phyloP scores from a whole-genome alignment of 371 early-diverging fungal genomes.

The Mucor irregularis region DNA sequence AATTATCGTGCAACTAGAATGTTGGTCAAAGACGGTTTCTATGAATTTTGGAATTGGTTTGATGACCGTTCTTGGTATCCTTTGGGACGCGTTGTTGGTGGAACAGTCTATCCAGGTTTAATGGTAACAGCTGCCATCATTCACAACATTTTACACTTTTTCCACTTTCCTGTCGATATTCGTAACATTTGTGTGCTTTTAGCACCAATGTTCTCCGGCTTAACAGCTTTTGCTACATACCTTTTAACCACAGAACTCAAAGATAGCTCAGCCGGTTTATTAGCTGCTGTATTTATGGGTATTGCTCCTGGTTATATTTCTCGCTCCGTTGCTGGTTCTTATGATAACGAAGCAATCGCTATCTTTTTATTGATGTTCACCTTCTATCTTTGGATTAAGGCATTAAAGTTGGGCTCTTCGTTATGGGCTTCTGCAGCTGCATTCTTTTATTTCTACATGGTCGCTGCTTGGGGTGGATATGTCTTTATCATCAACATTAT shows the following conservation, averaged over 20 bases:
- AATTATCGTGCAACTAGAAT: slow-evolving; percentile 98
- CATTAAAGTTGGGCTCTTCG: slow-evolving; percentile 90
- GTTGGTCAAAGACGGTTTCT: slow-evolving; percentile 93
- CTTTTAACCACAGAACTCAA: slow-evolving; percentile 89
- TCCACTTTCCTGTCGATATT: slow-evolving; percentile 95
- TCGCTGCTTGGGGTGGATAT: slow-evolving; percentile 99
- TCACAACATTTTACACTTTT: slow-evolving; percentile 85
- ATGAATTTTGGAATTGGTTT: slow-evolving; percentile 99
- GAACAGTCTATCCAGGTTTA: slow-evolving; percentile 97
- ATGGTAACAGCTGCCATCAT: slow-evolving; percentile 98
- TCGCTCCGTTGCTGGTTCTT: slow-evolving; percentile 98
- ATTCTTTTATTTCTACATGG: slow-evolving; percentile 98
- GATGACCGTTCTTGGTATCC: slow-evolving; percentile 99
- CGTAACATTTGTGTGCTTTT: slow-evolving; percentile 97
- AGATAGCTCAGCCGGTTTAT: slow-evolving; percentile 87
- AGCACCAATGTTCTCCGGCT: slow-evolving; percentile 94
- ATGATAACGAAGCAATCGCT: slow-evolving; percentile 99
- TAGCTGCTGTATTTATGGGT: slow-evolving; percentile 96
- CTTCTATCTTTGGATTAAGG: slow-evolving; percentile 96
- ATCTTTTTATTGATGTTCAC: slow-evolving; percentile 97
- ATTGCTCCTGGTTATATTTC: slow-evolving; percentile 99
- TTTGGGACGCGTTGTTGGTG: slow-evolving; percentile 97
- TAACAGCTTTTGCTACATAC: slow-evolving; percentile 94
- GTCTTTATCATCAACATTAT: slow-evolving; percentile 98
- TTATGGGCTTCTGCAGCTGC: slow-evolving; percentile 86